These are phyloP conservation scores for Coleophoma eucalyptorum DNA, from an alignment of 2,329 filamentous ascomycete species.

Conservation along the genomic window DNA sequence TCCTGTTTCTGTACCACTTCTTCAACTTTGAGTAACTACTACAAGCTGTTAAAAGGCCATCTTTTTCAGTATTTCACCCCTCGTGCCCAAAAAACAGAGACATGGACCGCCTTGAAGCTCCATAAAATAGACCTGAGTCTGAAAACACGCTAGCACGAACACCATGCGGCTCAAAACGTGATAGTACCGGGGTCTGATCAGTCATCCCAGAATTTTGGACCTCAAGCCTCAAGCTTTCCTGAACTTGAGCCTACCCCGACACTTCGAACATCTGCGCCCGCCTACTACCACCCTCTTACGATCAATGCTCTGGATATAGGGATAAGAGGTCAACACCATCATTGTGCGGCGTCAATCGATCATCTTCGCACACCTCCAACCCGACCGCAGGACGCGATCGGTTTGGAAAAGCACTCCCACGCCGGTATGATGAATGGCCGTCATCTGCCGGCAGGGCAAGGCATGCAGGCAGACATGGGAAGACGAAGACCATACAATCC, in stretches of 20 bases:
- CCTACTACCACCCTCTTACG: background rate
- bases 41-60: too few species aligned
- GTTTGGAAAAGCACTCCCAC: slow-evolving; percentile 38
- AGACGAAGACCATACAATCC: slow-evolving; percentile 28
- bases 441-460: slow-evolving; percentile 75
- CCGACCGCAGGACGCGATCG: slow-evolving; percentile 18
- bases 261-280: background rate
- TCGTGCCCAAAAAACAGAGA: too few species aligned
- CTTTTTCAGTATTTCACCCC: too few species aligned
- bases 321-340: background rate
- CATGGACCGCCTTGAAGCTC: too few species aligned
- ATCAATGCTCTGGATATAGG: too few species aligned
- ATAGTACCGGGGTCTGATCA: background rate
- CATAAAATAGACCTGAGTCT: too few species aligned
- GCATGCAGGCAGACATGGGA: slow-evolving; percentile 31
- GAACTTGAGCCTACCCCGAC: background rate
- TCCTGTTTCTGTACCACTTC: too few species aligned
- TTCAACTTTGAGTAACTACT: too few species aligned
- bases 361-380: slow-evolving; percentile 13
- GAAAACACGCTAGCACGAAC: too few species aligned
- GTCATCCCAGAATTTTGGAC: slow-evolving; percentile 2
- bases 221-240: background rate
- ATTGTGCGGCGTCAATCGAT: background rate
- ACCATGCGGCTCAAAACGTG: background rate
- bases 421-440: slow-evolving; percentile 74